Evolutionary conservation across 176 grass and related monocot genomes (phyloP).

Genomic region (Thinopyrum elongatum): DNA sequence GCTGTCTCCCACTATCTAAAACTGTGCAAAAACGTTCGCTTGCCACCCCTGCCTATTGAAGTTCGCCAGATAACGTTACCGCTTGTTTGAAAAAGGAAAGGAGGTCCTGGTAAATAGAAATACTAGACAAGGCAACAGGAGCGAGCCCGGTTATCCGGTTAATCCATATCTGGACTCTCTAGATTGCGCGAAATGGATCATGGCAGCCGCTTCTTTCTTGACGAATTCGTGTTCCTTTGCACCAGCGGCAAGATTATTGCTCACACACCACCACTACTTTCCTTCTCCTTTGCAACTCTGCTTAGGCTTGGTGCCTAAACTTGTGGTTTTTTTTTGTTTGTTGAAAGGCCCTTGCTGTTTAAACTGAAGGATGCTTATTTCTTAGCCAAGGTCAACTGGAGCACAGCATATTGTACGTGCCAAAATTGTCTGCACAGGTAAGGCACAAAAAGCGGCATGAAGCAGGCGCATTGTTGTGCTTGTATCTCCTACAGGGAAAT

Average conservation of each 20-base stretch:
- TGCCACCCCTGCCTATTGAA: no score
- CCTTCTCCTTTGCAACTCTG: background rate
- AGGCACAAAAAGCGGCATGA: slow-evolving; percentile 35
- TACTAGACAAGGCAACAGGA: background rate
- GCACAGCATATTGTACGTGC: slow-evolving; percentile 6
- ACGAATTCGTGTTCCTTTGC: background rate
- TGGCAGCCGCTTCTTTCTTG: background rate
- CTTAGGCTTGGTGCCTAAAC: background rate
- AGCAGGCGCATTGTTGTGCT: slow-evolving; percentile 17
- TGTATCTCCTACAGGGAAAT: background rate
- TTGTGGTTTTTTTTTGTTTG: no score
- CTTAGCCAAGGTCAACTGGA: background rate
- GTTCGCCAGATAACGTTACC: no score
- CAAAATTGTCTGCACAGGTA: background rate
- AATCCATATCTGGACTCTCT: background rate
- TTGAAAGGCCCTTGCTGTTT: background rate
- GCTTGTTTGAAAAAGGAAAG: no score
- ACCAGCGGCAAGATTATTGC: background rate
- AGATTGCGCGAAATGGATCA: background rate
- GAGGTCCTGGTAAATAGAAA: background rate
- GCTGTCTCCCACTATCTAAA: no score
- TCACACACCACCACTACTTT: background rate
- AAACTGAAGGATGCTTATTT: background rate
- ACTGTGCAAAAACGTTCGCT: no score
- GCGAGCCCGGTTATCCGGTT: background rate